Evolutionary conservation across 345 rosid species (phyloP), one percentile per base, ranked within the genome.

Genomic region (Linum usitatissimum): DNA sequence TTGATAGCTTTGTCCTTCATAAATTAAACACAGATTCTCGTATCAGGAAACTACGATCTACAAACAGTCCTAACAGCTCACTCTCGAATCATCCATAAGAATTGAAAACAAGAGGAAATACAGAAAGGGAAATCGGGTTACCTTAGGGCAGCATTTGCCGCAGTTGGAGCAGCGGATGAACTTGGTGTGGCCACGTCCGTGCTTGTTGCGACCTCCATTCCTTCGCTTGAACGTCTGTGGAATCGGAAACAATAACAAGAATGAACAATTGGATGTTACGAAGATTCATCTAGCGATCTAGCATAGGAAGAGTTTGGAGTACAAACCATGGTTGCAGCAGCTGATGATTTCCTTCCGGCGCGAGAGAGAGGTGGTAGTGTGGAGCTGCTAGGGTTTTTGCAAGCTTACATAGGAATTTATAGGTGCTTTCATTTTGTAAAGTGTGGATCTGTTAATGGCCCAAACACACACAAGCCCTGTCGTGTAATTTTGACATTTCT

Each of bases 151-250:
- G 57, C 30, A 55, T 55, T 55, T 55, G 21, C 30, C 30, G 57
- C 57, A 55, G 57, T 55, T 55, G 57, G 57, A 55, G 30, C 57
- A 55, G 20, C 57, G 30, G 57, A 55, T 55, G 21, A 55, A 55
- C 57, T 55, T 55, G 12, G n/a, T 20, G 10, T 55, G 57, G 30
- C 30, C 57, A 10, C 57, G 57, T 28, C 30, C 57, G 57, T 55
- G 30, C 23, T 18, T 18, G 30, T 21, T 21, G 20, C 30, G 57
- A 55, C 57, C 57, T 21, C 30, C 57, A 9, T 18, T 55, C 20
- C 57, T 55, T 5, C 57, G 20, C 57, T 45, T 45, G 51, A 45
- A 45, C 13, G 51, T 45, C 51, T 45, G 51, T 10, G 15, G 1
- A 45, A 45, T 15, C 51, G 51, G 17, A 45, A 45, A 45, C 51